phyloP scores from a whole-genome alignment of 257 asterid species.

The Ligustrum vulgare region DNA sequence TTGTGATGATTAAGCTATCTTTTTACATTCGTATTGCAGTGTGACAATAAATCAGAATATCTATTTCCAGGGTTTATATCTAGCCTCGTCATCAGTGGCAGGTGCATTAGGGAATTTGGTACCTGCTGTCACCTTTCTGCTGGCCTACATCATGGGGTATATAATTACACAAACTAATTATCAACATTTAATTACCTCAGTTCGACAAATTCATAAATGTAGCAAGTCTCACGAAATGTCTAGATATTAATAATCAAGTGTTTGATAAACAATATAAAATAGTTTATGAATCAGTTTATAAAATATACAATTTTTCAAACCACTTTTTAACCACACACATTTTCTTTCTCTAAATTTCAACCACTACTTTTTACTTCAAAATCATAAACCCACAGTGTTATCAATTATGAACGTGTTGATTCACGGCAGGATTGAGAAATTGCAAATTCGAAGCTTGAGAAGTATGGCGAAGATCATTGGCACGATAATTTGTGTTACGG shows the following conservation, averaged over 20 bases:
- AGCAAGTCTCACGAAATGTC: no score
- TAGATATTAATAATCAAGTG: no score
- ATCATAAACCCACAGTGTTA: no score
- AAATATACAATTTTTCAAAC: no score
- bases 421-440: slow-evolving; percentile 52
- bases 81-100: slow-evolving; percentile 43
- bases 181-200: background rate
- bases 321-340: no score
- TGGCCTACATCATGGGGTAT: slow-evolving; percentile 44
- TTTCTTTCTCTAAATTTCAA: no score
- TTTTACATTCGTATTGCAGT: slow-evolving; percentile 23
- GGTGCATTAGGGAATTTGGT: slow-evolving; percentile 42
- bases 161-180: background rate
- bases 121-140: slow-evolving; percentile 41
- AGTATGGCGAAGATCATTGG: slow-evolving; percentile 55
- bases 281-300: no score
- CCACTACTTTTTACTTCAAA: no score
- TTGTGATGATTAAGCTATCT: background rate
- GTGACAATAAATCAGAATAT: slow-evolving; percentile 43
- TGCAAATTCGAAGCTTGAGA: slow-evolving; percentile 46
- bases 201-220: background rate
- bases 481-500: slow-evolving; percentile 54
- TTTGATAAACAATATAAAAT: no score
- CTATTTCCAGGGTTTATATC: slow-evolving; percentile 40
- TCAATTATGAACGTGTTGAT: no score